Conservation (phyloP, 169 alveolate genomes). For the Theileria orientalis region DNA sequence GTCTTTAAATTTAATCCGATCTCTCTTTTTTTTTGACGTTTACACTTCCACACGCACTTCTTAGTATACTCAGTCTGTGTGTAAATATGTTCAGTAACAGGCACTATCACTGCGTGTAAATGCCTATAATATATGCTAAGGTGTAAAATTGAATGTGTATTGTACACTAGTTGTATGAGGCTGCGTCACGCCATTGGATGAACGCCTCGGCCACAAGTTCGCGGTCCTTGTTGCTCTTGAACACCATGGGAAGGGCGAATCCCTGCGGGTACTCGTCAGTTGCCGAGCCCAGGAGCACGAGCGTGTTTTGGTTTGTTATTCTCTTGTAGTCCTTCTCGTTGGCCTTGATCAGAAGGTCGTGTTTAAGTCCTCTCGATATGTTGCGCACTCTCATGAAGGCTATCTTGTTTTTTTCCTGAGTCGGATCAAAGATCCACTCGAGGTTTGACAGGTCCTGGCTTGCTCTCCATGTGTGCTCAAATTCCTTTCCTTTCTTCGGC, state of each 20-base stretch:
- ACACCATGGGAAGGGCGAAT: constrained; percentile 81
- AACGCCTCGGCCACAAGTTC: constrained; percentile 83
- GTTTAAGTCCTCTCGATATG: constrained; percentile 85
- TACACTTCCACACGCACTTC: no score
- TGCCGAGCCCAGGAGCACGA: constrained; percentile 85
- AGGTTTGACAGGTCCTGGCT: constrained; percentile 81
- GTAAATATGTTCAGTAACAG: no score
- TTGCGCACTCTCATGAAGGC: constrained; percentile 85
- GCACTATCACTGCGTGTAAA: no score
- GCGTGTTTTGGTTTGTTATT: constrained; percentile 77
- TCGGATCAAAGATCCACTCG: constrained; percentile 84
- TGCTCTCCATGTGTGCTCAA: constrained; percentile 76
- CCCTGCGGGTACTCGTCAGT: constrained; percentile 90
- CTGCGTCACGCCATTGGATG: constrained; percentile 91
- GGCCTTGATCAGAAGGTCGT: constrained; percentile 81
- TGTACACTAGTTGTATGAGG: constrained; percentile 85
- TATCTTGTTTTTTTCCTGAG: constrained; percentile 78
- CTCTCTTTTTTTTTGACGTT: no score
- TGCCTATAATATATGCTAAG: no score
- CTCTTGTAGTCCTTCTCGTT: constrained; percentile 85
- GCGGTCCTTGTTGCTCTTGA: constrained; percentile 85
- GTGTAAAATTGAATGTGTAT: no score
- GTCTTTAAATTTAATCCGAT: no score
- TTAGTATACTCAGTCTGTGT: no score
- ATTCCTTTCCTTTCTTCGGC: constrained; percentile 66